Percentiles rank a stretch among this genome's conserved stretches.
phyloP scores from a whole-genome alignment of 805 yeast species.

The Kazachstania taianensis region DNA sequence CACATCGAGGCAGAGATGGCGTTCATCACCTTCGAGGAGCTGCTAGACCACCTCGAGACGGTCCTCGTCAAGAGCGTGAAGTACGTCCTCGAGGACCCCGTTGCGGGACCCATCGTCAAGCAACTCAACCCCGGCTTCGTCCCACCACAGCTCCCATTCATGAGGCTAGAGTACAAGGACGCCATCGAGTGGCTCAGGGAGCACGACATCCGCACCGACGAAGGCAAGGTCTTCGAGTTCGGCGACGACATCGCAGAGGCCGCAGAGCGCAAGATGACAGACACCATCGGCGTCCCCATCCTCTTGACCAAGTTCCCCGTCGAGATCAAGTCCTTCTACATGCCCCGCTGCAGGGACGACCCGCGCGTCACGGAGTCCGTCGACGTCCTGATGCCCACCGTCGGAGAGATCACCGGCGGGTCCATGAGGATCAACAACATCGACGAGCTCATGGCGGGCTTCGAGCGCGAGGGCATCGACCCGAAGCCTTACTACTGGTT shows the following conservation, averaged over 20 bases:
- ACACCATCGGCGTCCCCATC: conserved; percentile 85
- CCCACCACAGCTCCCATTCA: conserved; percentile 78
- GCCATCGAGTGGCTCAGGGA: conserved; percentile 96
- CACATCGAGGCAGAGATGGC: conserved; percentile 94
- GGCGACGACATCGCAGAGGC: conserved; percentile 99
- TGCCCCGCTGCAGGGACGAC: conserved; percentile 86
- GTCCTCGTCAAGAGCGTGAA: conserved; percentile 60
- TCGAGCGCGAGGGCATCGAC: conserved; percentile 85
- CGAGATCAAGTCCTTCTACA: conserved; percentile 94
- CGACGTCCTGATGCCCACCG: conserved; percentile 97
- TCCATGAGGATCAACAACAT: conserved; percentile 88
- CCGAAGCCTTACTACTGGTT: conserved; percentile 90
- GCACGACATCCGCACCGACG: conserved; percentile 89
- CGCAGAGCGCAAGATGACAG: conserved; percentile 98
- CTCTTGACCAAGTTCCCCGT: conserved; percentile 91
- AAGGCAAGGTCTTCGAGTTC: conserved; percentile 82
- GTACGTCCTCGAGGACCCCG: conserved; percentile 77
- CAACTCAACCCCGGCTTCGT: conserved; percentile 88
- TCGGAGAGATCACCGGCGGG: conserved; percentile 98
- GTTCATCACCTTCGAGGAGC: conserved; percentile 77
- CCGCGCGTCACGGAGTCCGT: conserved; percentile 95
- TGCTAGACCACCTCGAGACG: conserved; percentile 75
- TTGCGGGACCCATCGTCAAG: conserved; percentile 80
- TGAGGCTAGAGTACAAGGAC: conserved; percentile 80
- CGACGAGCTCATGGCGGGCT: conserved; percentile 80